Evolutionary conservation across 345 rosid species (phyloP).

Genomic region (Moricandia arvensis): DNA sequence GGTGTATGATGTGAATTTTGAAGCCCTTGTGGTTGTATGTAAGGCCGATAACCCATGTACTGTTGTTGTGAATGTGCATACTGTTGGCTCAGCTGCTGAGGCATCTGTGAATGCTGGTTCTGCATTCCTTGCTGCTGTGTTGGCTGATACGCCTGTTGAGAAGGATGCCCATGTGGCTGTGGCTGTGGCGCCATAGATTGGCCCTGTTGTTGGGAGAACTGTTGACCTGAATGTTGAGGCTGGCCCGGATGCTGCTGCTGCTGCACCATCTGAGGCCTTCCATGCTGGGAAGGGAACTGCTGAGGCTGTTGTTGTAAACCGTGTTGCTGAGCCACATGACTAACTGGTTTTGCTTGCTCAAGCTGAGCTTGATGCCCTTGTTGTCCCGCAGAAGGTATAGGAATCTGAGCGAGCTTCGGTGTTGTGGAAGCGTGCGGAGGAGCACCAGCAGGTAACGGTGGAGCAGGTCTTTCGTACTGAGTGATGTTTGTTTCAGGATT

Average conservation of each 20-base stretch:
- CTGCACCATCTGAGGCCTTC: slow-evolving; percentile 63
- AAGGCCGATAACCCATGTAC: slow-evolving; percentile 57
- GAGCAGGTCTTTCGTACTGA: slow-evolving; percentile 90
- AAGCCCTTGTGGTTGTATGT: slow-evolving; percentile 45
- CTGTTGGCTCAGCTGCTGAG: slow-evolving; percentile 61
- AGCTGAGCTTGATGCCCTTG: slow-evolving; percentile 49
- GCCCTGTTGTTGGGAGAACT: slow-evolving; percentile 48
- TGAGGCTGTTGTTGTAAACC: slow-evolving; percentile 54
- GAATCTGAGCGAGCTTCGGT: slow-evolving; percentile 57
- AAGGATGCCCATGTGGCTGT: slow-evolving; percentile 45
- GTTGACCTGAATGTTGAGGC: slow-evolving; percentile 53
- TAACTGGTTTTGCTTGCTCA: slow-evolving; percentile 48
- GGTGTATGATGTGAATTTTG: slow-evolving; percentile 52
- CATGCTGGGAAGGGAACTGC: slow-evolving; percentile 47
- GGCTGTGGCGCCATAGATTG: slow-evolving; percentile 30
- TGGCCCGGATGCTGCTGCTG: slow-evolving; percentile 51
- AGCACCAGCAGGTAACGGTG: slow-evolving; percentile 56
- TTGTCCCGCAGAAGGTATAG: slow-evolving; percentile 46
- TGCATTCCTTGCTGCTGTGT: slow-evolving; percentile 43
- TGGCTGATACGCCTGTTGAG: slow-evolving; percentile 39
- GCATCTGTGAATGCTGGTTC: slow-evolving; percentile 47
- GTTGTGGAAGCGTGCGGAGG: slow-evolving; percentile 36
- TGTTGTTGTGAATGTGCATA: slow-evolving; percentile 58
- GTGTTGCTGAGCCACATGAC: slow-evolving; percentile 55
- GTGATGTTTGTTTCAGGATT: slow-evolving; percentile 92